Percentiles rank a stretch among this genome's conserved stretches.
Conservation (phyloP, 371 early-diverging fungal genomes). For the Catenaria anguillulae region DNA sequence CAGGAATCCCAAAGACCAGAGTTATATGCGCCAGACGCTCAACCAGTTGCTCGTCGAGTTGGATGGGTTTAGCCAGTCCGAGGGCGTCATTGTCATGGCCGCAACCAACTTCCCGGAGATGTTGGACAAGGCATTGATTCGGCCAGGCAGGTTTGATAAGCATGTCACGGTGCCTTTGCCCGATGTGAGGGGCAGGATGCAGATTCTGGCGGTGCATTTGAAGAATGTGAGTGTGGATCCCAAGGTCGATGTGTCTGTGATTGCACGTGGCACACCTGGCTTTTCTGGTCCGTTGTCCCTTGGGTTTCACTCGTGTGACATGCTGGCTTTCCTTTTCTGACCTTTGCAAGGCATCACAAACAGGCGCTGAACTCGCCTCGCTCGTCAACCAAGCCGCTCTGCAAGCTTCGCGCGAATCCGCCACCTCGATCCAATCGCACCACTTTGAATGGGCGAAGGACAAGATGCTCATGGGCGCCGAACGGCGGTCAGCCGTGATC, state of each 20-base stretch:
- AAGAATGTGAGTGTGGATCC: conserved; percentile 45
- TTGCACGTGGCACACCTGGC: conserved; percentile 94
- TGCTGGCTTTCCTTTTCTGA: not conserved
- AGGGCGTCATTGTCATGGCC: conserved; percentile 97
- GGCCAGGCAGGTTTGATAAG: conserved; percentile 95
- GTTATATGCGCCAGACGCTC: conserved; percentile 87
- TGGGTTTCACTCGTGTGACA: not conserved
- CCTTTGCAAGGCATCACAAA: not conserved
- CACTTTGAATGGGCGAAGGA: conserved; percentile 95
- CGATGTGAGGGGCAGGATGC: conserved; percentile 76
- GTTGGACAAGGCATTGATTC: conserved; percentile 89
- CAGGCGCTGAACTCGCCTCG: conserved; percentile 87
- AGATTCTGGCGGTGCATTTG: conserved; percentile 82
- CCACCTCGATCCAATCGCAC: conserved; percentile 45
- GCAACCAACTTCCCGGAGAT: conserved; percentile 99
- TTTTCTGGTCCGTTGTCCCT: conserved; percentile 51
- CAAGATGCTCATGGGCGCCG: conserved; percentile 94
- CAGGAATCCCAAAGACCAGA: conserved; percentile 82
- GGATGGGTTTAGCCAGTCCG: conserved; percentile 62
- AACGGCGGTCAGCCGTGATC: conserved; percentile 78
- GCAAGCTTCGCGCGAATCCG: conserved; percentile 65
- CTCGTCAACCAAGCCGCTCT: conserved; percentile 92
- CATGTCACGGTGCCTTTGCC: conserved; percentile 84
- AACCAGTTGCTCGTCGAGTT: conserved; percentile 92
- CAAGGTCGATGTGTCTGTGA: conserved; percentile 55